Evolutionary conservation across 208 protist species (phyloP).

Genomic region (Crithidia thermophila): DNA sequence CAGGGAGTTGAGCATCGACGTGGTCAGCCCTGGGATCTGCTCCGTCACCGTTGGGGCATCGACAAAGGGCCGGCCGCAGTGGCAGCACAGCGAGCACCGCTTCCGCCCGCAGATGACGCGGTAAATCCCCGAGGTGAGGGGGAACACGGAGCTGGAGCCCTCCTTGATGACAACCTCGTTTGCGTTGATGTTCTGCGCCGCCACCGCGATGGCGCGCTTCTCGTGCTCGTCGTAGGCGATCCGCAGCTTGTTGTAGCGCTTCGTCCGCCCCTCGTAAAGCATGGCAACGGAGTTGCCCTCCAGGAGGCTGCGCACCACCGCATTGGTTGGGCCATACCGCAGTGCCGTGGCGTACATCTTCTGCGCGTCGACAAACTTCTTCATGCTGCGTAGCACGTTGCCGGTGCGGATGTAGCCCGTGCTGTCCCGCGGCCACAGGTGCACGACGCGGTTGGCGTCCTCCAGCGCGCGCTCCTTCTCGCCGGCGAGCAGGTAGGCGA

Average conservation of each 20-base stretch:
- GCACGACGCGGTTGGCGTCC: conserved; percentile 71
- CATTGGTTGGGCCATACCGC: conserved; percentile 42
- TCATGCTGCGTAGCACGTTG: conserved; percentile 75
- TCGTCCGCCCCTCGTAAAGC: conserved; percentile 53
- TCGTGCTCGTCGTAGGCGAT: conserved; percentile 40
- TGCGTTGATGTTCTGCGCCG: conserved; percentile 24
- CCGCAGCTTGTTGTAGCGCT: conserved; percentile 40
- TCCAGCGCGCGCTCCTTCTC: conserved; percentile 50
- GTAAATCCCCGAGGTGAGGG: conserved; percentile 16
- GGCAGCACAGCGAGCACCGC: conserved; percentile 43
- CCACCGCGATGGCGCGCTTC: conserved; percentile 35
- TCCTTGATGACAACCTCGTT: conserved; percentile 48
- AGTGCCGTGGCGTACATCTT: conserved; percentile 67
- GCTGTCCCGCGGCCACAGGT: conserved; percentile 48
- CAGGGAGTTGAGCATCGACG: conserved; percentile 40
- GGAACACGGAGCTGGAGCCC: conserved; percentile 38
- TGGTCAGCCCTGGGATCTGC: conserved; percentile 38
- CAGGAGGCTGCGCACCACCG: conserved; percentile 49
- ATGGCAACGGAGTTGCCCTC: conserved; percentile 66
- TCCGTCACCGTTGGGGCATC: conserved; percentile 33
- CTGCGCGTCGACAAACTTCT: conserved; percentile 68
- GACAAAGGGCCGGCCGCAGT: conserved; percentile 60
- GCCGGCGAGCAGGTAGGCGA: conserved; percentile 54
- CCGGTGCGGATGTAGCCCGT: conserved; percentile 80
- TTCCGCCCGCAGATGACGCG: conserved; percentile 18